Conservation (phyloP, 106 monocot genomes). For the Allium fistulosum region DNA sequence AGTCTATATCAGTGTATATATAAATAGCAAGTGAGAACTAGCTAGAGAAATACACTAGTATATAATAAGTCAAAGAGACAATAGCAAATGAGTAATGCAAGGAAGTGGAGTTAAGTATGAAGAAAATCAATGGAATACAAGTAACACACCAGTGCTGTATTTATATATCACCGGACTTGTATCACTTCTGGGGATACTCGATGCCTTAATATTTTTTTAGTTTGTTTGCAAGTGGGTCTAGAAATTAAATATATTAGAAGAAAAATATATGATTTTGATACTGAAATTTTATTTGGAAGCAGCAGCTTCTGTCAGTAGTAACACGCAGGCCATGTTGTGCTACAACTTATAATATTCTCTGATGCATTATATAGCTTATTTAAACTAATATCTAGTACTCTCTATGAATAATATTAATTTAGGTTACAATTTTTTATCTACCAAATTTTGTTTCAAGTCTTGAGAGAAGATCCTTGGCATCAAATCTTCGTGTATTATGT, state of each 20-base stretch:
- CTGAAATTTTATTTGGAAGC: neutral
- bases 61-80: no score
- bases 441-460: no score
- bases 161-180: neutral
- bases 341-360: neutral
- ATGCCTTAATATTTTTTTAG: neutral
- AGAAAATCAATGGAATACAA: no score
- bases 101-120: no score
- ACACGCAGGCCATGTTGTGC: slow-evolving; percentile 1
- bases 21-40: neutral
- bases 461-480: no score
- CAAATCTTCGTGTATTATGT: no score
- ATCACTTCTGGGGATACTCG: neutral
- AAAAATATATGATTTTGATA: neutral
- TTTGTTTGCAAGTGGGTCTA: neutral
- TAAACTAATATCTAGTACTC: no score
- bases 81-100: no score
- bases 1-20: neutral
- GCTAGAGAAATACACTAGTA: neutral
- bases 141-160: no score
- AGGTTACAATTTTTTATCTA: no score
- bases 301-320: neutral
- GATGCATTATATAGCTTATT: neutral
- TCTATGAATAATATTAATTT: no score
- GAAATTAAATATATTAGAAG: neutral